Percentiles rank a stretch among this genome's conserved stretches.
Evolutionary conservation across 768 basidiomycete genomes (phyloP).

Genomic region (Trametes elegans): DNA sequence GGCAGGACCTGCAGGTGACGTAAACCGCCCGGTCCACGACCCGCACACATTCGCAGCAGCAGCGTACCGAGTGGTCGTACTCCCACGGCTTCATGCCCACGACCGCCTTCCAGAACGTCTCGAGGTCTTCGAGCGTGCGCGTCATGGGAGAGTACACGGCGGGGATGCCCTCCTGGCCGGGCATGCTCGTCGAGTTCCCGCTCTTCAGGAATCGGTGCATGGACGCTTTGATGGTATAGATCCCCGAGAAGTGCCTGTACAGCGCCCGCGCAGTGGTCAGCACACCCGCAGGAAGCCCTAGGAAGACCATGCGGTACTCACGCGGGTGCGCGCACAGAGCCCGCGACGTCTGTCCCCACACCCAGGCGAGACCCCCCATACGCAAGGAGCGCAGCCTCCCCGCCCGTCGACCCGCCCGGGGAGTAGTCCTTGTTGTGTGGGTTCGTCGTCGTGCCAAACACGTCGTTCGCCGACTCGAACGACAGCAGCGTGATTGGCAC

Average conservation of each 20-base stretch:
- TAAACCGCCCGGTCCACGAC: not conserved
- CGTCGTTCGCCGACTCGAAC: constrained; percentile 42
- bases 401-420: constrained; percentile 50
- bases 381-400: constrained; percentile 49
- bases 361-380: constrained; percentile 45
- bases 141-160: constrained; percentile 44
- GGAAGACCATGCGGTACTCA: constrained; percentile 25
- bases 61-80: constrained; percentile 41
- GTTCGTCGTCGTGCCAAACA: constrained; percentile 47
- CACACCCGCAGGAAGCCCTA: constrained; percentile 43
- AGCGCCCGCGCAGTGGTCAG: not conserved
- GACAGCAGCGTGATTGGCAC: constrained; percentile 42
- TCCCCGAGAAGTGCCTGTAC: constrained; percentile 34
- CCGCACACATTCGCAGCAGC: not conserved
- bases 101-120: constrained; percentile 43
- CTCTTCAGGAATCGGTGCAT: constrained; percentile 37
- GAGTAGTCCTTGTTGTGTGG: constrained; percentile 41
- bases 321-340: constrained; percentile 48
- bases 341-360: constrained; percentile 51
- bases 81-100: constrained; percentile 42
- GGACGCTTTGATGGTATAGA: constrained; percentile 43
- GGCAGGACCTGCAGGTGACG: constrained; percentile 36
- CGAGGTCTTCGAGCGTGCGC: constrained; percentile 41
- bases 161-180: constrained; percentile 41
- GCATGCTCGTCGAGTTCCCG: constrained; percentile 36